Evolutionary conservation across 1,284 basidiomycete genomes (phyloP).

Genomic region (Vanrija humicola): DNA sequence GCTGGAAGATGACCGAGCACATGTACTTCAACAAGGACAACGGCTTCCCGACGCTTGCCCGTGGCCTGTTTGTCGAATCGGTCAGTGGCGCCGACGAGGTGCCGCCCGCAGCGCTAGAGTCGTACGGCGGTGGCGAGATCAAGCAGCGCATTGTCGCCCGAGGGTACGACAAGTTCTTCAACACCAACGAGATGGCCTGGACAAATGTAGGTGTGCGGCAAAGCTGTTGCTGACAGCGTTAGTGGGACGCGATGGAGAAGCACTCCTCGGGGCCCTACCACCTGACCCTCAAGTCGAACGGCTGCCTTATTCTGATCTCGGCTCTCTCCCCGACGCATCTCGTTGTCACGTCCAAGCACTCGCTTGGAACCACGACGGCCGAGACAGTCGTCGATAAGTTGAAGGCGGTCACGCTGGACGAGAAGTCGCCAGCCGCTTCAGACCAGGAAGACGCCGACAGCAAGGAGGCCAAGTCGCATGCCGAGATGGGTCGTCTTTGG

Average conservation of each 20-base stretch:
- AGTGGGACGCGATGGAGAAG: conserved; percentile 75
- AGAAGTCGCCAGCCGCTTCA: conserved; percentile 6
- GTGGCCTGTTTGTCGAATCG: conserved; percentile 74
- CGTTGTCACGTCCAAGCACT: conserved; percentile 88
- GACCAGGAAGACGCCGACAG: conserved; percentile 10
- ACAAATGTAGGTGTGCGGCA: conserved; percentile 64
- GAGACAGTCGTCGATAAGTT: conserved; percentile 1
- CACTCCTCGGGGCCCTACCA: conserved; percentile 78
- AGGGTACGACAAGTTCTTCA: conserved; percentile 99
- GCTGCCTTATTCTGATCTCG: conserved; percentile 95
- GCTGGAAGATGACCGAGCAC: conserved; percentile 96
- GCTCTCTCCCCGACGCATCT: conserved; percentile 72
- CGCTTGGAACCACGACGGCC: conserved; percentile 58
- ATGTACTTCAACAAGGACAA: conserved; percentile 84
- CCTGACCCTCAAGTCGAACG: conserved; percentile 92
- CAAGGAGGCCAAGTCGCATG: conserved; percentile 34
- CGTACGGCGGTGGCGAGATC: conserved; percentile 15
- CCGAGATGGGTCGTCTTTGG: conserved; percentile 58
- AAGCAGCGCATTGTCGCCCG: conserved; percentile 69
- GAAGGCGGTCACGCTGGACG: conserved; percentile 10
- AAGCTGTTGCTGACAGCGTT: conserved; percentile 6
- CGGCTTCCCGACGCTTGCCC: conserved; percentile 84
- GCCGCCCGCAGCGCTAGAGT: conserved; percentile 29
- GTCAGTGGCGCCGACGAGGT: conserved; percentile 25
- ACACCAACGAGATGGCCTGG: conserved; percentile 93